These are phyloP conservation scores for Prunus mongolica DNA, from an alignment of 306 rosid genomes.

Conservation along the genomic window DNA sequence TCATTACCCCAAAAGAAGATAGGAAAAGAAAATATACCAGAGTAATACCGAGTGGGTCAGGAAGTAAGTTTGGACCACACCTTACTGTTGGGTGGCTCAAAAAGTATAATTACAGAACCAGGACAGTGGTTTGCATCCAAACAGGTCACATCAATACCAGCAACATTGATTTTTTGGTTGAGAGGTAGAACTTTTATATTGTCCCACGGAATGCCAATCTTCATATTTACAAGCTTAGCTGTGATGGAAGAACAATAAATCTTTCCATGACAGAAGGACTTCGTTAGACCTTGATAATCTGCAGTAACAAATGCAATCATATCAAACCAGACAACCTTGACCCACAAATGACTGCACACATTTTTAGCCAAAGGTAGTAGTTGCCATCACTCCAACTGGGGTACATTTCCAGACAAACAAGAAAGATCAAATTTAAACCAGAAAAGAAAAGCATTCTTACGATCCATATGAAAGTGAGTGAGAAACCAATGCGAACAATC, in stretches of 20 bases:
- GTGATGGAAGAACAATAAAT: conserved; percentile 83
- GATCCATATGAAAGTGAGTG: conserved; percentile 94
- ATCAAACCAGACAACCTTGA: conserved; percentile 20
- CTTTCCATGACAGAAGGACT: conserved; percentile 86
- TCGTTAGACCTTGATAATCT: conserved; percentile 98
- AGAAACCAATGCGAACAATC: conserved; percentile 96
- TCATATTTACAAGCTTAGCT: conserved; percentile 82
- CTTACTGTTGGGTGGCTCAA: conserved; percentile 90
- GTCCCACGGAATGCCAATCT: conserved; percentile 86
- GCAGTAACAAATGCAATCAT: conserved; percentile 23
- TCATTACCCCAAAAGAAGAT: conserved; percentile 12
- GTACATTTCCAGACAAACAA: background rate
- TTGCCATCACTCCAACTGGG: background rate
- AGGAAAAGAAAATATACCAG: conserved; percentile 9
- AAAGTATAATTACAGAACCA: conserved; percentile 81
- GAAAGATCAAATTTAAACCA: background rate
- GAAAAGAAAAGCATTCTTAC: conserved; percentile 45
- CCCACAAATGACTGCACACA: conserved; percentile 14
- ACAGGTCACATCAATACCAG: conserved; percentile 75
- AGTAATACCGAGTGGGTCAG: conserved; percentile 1
- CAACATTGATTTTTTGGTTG: conserved; percentile 61
- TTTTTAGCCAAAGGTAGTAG: background rate
- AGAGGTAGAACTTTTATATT: conserved; percentile 71
- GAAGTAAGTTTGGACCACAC: conserved; percentile 52
- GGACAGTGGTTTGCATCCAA: conserved; percentile 98